Base-by-base conservation (phyloP, 108 stramenopile genomes). In the Nitzschia sp. region DNA sequence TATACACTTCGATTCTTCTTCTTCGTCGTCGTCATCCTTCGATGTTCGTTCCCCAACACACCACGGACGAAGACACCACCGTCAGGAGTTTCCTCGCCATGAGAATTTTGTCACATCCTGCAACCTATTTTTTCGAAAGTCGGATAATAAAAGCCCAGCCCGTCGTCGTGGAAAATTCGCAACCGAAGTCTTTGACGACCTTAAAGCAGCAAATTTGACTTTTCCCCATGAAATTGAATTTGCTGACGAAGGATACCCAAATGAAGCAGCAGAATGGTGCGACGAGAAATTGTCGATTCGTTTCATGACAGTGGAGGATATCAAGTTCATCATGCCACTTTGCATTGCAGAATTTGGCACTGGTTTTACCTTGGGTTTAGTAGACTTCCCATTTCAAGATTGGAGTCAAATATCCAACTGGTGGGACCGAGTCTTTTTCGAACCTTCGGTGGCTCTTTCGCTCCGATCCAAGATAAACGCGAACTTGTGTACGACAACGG, bases 271-370 rank as follows among this genome's bases (percentile, higher is more conserved):
- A 54, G 30, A 58, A 31, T 0, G 25, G 0, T 19, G 45, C 16
- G 22, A 52, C 0, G 48, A 65, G 28, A 45, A 44, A 16, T 31
- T 79, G 16, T 45, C 61, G 19, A 29, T 80, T 23, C 79, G 79
- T 17, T 50, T 45, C 27, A 62, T 80, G 63, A 58, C 53, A 0
- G 23, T 25, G 0, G 62, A 74, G 6, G 79, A 80, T 48, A 13
- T 80, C 11, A 9, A 36, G 33, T 4, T 1, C 11, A 27, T 80
- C 9, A 48, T 80, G 2, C 67, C 66, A 8, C 58, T 80, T 58
- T 80, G 79, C 50, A 59, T 80, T 9, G 19, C 41, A 4, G 79
- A 80, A 33, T 80, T 80, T 61, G 71, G 71, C 0, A 35, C 16
- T 13, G 68, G 57, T 27, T 34, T 53, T 32, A 28, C 55, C 5